These are phyloP conservation scores for Boeremia exigua DNA, from an alignment of 2,329 filamentous ascomycete species.

Conservation along the genomic window DNA sequence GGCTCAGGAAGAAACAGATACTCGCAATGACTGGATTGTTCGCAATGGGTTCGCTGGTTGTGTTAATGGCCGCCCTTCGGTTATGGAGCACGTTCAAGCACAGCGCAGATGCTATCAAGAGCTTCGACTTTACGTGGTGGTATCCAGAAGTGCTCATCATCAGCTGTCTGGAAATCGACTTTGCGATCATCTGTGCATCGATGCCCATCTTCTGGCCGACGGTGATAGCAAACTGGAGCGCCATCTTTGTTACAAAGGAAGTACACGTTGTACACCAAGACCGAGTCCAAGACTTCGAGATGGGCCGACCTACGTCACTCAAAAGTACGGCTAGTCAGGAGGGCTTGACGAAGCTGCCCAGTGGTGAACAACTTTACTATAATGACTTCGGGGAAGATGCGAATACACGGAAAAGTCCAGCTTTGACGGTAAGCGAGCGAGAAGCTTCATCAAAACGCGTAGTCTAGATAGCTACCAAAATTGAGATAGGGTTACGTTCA, in stretches of 20 bases:
- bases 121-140: constrained; percentile 43
- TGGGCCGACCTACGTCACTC: constrained; percentile 23
- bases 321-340: constrained; percentile 33
- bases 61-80: constrained; percentile 38
- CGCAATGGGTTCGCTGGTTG: constrained; percentile 33
- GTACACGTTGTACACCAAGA: constrained; percentile 37
- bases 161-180: constrained; percentile 42
- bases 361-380: constrained; percentile 17
- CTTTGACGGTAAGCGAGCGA: constrained; percentile 1
- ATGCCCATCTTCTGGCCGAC: constrained; percentile 49
- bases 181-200: constrained; percentile 46
- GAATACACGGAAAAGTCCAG: constrained; percentile 2
- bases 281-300: constrained; percentile 28
- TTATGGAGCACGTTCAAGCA: constrained; percentile 36
- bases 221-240: constrained; percentile 32
- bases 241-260: constrained; percentile 46
- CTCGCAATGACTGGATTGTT: constrained; percentile 33
- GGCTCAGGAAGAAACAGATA: constrained; percentile 26
- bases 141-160: constrained; percentile 38
- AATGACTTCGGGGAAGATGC: constrained; percentile 20
- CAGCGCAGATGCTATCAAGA: constrained; percentile 11
- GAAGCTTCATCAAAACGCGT: background rate
- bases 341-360: constrained; percentile 23
- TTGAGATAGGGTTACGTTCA: background rate
- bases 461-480: background rate